Conservation (phyloP, 1,284 basidiomycete genomes). For the Heterobasidion annosum region DNA sequence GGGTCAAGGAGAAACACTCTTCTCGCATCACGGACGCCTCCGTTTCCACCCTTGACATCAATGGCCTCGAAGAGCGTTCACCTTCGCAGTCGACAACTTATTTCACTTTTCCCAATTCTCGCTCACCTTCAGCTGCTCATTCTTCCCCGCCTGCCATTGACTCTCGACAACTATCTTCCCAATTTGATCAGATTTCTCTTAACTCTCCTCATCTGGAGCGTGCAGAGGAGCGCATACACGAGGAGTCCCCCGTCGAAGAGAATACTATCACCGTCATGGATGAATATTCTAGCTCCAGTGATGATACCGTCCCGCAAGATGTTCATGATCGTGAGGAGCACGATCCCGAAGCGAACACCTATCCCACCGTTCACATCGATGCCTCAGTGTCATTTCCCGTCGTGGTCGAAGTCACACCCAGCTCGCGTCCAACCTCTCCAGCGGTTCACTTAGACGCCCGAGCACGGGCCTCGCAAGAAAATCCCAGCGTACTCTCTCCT, state of each 20-base stretch:
- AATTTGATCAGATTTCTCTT: constrained; percentile 8
- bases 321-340: neutral
- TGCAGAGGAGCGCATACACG: neutral
- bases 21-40: constrained; percentile 2
- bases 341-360: constrained; percentile 11
- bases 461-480: constrained; percentile 1
- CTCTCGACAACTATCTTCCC: neutral
- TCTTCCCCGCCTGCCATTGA: neutral
- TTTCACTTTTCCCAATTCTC: neutral
- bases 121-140: neutral
- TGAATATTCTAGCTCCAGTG: neutral
- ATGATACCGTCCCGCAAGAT: neutral
- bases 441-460: constrained; percentile 1
- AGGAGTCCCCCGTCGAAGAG: constrained; percentile 10
- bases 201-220: neutral
- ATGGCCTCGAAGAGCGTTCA: constrained; percentile 6
- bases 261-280: constrained; percentile 9
- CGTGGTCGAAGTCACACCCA: constrained; percentile 14
- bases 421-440: constrained; percentile 5
- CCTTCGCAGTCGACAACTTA: neutral
- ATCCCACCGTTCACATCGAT: constrained; percentile 40
- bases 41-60: constrained; percentile 9
- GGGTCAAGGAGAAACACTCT: neutral
- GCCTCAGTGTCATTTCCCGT: constrained; percentile 25
- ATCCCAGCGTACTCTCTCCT: neutral